Conservation (phyloP, 2,329 filamentous ascomycete genomes). For the Xylariaceae sp. region DNA sequence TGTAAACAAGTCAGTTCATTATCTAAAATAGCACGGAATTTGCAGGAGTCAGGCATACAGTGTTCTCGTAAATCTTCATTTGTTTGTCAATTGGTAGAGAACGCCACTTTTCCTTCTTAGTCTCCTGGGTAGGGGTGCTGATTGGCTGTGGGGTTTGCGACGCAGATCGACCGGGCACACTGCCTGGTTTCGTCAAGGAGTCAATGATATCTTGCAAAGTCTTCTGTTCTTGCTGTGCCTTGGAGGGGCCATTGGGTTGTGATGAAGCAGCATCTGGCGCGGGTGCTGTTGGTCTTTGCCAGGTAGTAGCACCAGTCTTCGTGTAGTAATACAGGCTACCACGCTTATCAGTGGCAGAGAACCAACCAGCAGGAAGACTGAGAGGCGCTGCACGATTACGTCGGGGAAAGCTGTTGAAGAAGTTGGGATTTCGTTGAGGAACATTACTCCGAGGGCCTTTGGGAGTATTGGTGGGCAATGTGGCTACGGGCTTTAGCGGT, state of each 20-base stretch:
- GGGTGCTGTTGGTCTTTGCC: constrained; percentile 76
- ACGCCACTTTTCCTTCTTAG: constrained; percentile 74
- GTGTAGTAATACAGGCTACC: constrained; percentile 88
- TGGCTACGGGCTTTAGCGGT: constrained; percentile 49
- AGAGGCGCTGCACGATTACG: constrained; percentile 57
- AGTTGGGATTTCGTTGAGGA: constrained; percentile 58
- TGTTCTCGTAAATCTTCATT: constrained; percentile 94
- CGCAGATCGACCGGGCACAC: constrained; percentile 57
- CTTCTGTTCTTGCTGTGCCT: constrained; percentile 67
- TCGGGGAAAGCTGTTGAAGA: constrained; percentile 58
- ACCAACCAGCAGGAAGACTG: constrained; percentile 83
- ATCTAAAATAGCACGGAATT: constrained; percentile 20
- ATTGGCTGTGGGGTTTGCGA: constrained; percentile 67
- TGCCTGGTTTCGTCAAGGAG: constrained; percentile 75
- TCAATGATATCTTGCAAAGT: constrained; percentile 85
- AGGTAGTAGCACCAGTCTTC: constrained; percentile 76
- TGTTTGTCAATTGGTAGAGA: constrained; percentile 79
- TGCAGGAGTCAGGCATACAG: constrained; percentile 62
- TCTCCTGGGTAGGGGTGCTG: constrained; percentile 60
- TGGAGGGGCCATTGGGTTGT: constrained; percentile 69
- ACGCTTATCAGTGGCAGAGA: constrained; percentile 70
- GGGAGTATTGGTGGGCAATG: constrained; percentile 57
- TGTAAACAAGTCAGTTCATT: constrained; percentile 44
- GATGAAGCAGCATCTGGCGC: constrained; percentile 64
- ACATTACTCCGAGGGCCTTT: constrained; percentile 66